phyloP scores from a whole-genome alignment of 805 yeast species.

The Kazachstania kunashirensis region DNA sequence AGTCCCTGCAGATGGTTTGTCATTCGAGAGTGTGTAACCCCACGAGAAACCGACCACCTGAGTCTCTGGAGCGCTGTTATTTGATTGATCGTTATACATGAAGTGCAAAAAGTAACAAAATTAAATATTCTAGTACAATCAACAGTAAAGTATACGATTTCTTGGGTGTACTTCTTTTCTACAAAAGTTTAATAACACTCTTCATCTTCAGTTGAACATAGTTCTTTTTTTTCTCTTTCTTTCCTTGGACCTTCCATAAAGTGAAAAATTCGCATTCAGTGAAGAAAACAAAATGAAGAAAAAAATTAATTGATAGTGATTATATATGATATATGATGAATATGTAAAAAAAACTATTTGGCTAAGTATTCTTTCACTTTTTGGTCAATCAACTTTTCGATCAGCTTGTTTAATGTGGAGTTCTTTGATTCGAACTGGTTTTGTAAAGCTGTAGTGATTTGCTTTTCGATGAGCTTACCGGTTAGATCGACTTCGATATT shows the following conservation, averaged over 20 bases:
- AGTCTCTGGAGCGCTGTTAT: neutral
- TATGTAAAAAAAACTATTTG: neutral
- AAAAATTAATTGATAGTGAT: no score
- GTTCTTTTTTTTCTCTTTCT: conserved; percentile 9
- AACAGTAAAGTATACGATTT: no score
- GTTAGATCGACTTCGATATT: conserved; percentile 93
- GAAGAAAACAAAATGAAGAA: no score
- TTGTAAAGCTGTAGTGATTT: conserved; percentile 50
- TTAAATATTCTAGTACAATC: no score
- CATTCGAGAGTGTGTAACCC: conserved; percentile 6
- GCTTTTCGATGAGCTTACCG: conserved; percentile 86
- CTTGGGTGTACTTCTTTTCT: no score
- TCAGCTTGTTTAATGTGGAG: conserved; percentile 41
- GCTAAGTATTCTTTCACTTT: conserved; percentile 27
- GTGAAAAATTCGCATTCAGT: no score
- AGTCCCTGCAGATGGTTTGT: no score
- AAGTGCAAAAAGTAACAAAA: no score
- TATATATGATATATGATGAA: no score
- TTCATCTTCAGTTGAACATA: no score
- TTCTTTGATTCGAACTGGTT: conserved; percentile 42
- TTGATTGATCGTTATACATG: conserved; percentile 1
- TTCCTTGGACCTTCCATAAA: conserved; percentile 9
- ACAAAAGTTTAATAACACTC: no score
- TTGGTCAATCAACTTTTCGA: conserved; percentile 39
- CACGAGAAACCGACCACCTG: conserved; percentile 9